A percentile compares a stretch with the other conserved stretches of the same genome.
phyloP scores from a whole-genome alignment of 768 basidiomycete species.

The Agaricus blazei region DNA sequence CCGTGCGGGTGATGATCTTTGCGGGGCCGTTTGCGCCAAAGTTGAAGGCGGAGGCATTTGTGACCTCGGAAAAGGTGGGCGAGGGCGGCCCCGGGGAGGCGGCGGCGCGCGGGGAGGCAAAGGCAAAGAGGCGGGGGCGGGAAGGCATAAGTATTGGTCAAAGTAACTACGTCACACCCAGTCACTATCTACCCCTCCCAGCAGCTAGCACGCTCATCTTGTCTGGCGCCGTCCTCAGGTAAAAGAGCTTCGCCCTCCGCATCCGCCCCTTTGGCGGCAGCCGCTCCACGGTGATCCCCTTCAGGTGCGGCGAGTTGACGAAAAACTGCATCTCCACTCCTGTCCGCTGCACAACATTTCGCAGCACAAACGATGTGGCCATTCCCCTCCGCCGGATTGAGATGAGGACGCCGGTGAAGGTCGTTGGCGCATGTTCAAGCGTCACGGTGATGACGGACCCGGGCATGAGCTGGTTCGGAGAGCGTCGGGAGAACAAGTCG shows the following conservation, averaged over 20 bases:
- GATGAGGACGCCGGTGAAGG: slow-evolving; percentile 88
- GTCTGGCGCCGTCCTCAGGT: slow-evolving; percentile 75
- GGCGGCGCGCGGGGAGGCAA: slow-evolving; percentile 35
- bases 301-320: slow-evolving; percentile 79
- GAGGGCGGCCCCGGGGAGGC: slow-evolving; percentile 63
- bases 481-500: slow-evolving; percentile 67
- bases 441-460: slow-evolving; percentile 86
- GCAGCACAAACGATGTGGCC: slow-evolving; percentile 83
- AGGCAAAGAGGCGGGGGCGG: slow-evolving; percentile 50
- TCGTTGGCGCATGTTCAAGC: slow-evolving; percentile 70
- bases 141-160: slow-evolving; percentile 30
- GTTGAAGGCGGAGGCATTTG: slow-evolving; percentile 72
- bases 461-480: slow-evolving; percentile 62
- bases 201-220: slow-evolving; percentile 76
- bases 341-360: slow-evolving; percentile 87
- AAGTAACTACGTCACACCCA: slow-evolving; percentile 7
- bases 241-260: slow-evolving; percentile 78
- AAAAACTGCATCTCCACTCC: slow-evolving; percentile 94
- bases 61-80: slow-evolving; percentile 79
- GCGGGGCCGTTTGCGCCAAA: slow-evolving; percentile 70
- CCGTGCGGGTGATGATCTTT: slow-evolving; percentile 77
- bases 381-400: slow-evolving; percentile 77
- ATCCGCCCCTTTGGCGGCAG: slow-evolving; percentile 57
- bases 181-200: slow-evolving; percentile 19
- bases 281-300: slow-evolving; percentile 78